Evolutionary conservation across 257 asterid species (phyloP), one percentile per base, ranked within the genome.

Genomic region (Nicotiana attenuata): DNA sequence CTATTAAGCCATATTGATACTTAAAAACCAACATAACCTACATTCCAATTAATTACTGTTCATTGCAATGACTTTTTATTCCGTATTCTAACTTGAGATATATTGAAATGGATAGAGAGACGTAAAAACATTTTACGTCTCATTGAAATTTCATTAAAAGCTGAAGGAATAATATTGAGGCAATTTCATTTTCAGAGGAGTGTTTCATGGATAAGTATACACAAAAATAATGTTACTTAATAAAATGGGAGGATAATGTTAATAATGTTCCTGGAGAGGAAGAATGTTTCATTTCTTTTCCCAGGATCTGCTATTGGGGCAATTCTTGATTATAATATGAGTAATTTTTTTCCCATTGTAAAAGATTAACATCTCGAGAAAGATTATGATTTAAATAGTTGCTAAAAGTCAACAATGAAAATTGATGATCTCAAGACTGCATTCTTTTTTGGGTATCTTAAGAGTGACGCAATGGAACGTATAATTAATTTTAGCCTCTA

Each of bases 391-490:
- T 41, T 41, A 29, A 29, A 45, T 45, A 71, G 52, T 71, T 14
- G 20, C 45, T 71, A 38, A 38, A 38, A 11, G 10, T 45, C 10
- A 13, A 38, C 20, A 3, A 38, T n/a, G 3, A 67, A 20, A 45
- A 22, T 45, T 71, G 78, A 16, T 71, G 60, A 71, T 71, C 20
- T 45, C 78, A 71, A 71, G 78, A 71, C 15, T 71, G 78, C 59
- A 45, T 45, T 45, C 47, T 1, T 41, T 41, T 41, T 41, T 9
- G 50, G 50, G 50, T 41, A 41, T 71, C 60, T 71, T 71, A 45
- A 45, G 78, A 33, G 47, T 71, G 78, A 45, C 6, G 78, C 35
- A 11, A 20, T 41, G 20, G 13, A 41, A 41, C 33, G 20, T 41
- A 69, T 20, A 69, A 69, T 41, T 7, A 41, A 41, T 41, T 4